A percentile compares a stretch with the other conserved stretches of the same genome.
Conservation (phyloP, 1,139 yeast genomes). For the Saccharomyces hybrid region DNA sequence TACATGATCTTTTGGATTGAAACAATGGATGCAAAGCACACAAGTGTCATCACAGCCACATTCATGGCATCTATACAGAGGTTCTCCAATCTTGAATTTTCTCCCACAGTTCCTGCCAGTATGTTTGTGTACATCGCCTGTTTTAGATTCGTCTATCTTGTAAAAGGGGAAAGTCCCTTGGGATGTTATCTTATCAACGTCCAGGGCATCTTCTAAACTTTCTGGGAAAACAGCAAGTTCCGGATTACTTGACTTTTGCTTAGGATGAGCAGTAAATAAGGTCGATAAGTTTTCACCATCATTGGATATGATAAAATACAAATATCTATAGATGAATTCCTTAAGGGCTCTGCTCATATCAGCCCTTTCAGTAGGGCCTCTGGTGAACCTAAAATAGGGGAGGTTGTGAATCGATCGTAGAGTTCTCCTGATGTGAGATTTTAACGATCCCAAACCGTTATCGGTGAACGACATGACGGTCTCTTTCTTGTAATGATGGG, state of each 20-base stretch:
- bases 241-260: conserved; percentile 7
- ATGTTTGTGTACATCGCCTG: conserved; percentile 30
- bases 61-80: conserved; percentile 56
- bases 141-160: conserved; percentile 15
- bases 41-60: conserved; percentile 73
- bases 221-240: conserved; percentile 13
- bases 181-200: conserved; percentile 8
- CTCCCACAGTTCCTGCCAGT: conserved; percentile 56
- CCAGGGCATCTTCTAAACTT: conserved; percentile 16
- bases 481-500: neutral
- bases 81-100: conserved; percentile 50
- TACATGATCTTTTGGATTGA: conserved; percentile 57
- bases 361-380: conserved; percentile 26
- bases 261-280: conserved; percentile 13
- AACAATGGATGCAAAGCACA: conserved; percentile 64
- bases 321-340: conserved; percentile 21
- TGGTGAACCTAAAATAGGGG: conserved; percentile 16
- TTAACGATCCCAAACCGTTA: conserved; percentile 2
- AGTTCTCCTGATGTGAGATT: conserved; percentile 8
- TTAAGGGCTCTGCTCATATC: conserved; percentile 25
- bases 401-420: conserved; percentile 20
- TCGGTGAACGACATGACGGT: neutral
- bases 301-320: conserved; percentile 22
- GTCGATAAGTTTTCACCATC: conserved; percentile 19
- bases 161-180: conserved; percentile 15